Percentiles rank a stretch among this genome's conserved stretches.
Evolutionary conservation across 1,284 basidiomycete species (phyloP).

Genomic region (Cystobasidium sp.): DNA sequence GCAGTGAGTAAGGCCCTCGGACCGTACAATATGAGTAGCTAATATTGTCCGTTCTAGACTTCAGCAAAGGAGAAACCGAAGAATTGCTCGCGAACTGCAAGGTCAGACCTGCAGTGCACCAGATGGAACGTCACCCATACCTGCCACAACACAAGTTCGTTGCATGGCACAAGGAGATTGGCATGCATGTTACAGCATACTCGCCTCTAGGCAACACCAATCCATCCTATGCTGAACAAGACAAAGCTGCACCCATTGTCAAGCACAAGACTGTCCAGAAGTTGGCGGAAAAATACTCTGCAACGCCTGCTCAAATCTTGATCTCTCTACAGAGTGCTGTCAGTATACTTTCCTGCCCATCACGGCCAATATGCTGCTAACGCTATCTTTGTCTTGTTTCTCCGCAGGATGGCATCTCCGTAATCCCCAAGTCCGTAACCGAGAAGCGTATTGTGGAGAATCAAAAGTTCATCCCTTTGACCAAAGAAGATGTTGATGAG

Average conservation of each 20-base stretch:
- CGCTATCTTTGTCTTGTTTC: too few species aligned
- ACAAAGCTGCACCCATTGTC: constrained; percentile 63
- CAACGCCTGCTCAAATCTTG: constrained; percentile 68
- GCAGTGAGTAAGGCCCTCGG: neutral
- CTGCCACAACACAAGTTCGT: constrained; percentile 70
- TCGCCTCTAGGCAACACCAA: constrained; percentile 79
- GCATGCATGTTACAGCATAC: constrained; percentile 77
- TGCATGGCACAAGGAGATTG: constrained; percentile 62
- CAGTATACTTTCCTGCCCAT: neutral
- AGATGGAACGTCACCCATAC: constrained; percentile 76
- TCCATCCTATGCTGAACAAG: constrained; percentile 33
- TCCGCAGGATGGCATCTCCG: constrained; percentile 65
- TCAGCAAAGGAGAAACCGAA: constrained; percentile 20
- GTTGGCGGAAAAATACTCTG: constrained; percentile 61
- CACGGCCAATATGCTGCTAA: too few species aligned
- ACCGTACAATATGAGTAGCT: neutral
- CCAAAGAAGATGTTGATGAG: constrained; percentile 66
- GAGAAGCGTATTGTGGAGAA: constrained; percentile 73
- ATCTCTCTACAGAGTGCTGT: constrained; percentile 65
- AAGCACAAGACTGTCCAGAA: constrained; percentile 67
- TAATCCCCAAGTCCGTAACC: constrained; percentile 81
- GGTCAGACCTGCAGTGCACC: constrained; percentile 74
- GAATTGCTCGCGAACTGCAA: constrained; percentile 59
- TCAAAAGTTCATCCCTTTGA: constrained; percentile 68
- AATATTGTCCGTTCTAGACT: neutral